A percentile compares a stretch with the other conserved stretches of the same genome.
phyloP scores from a whole-genome alignment of 1,139 yeast genomes.

The Yamadazyma oceani region DNA sequence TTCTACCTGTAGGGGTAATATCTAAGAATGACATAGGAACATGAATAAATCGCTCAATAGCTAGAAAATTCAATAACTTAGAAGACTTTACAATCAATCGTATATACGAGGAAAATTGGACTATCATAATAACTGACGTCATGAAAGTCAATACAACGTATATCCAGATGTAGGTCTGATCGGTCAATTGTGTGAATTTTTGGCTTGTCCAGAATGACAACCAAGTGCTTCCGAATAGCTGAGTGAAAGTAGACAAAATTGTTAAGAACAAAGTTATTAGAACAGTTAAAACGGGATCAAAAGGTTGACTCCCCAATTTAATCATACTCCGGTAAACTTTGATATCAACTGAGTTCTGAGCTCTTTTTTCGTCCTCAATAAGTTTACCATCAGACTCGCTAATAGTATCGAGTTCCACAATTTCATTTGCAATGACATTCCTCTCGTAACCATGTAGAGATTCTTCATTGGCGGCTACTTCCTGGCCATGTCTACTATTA shows the following conservation, averaged over 20 bases:
- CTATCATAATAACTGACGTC: no score
- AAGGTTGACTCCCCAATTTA: no score
- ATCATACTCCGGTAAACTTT: conserved; percentile 31
- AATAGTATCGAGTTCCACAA: not conserved
- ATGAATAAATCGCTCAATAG: conserved; percentile 63
- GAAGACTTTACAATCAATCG: conserved; percentile 52
- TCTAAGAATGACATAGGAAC: conserved; percentile 64
- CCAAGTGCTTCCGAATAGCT: conserved; percentile 76
- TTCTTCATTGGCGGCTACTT: no score
- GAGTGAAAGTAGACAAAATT: conserved; percentile 50
- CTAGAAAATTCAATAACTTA: conserved; percentile 42
- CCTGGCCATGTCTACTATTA: no score
- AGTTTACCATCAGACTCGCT: conserved; percentile 27
- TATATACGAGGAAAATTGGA: conserved; percentile 50
- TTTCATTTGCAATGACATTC: not conserved
- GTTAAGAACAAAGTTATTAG: conserved; percentile 21
- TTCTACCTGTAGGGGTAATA: conserved; percentile 60
- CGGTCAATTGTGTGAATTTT: conserved; percentile 47
- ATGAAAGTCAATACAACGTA: conserved; percentile 61
- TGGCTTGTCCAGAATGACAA: conserved; percentile 76
- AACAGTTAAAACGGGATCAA: no score
- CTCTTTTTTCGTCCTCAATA: conserved; percentile 29
- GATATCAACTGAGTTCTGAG: conserved; percentile 42
- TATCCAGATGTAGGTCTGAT: conserved; percentile 69
- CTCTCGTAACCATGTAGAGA: no score